Evolutionary conservation across 108 stramenopile genomes (phyloP).

Genomic region (Cyclostephanos tholiformis): DNA sequence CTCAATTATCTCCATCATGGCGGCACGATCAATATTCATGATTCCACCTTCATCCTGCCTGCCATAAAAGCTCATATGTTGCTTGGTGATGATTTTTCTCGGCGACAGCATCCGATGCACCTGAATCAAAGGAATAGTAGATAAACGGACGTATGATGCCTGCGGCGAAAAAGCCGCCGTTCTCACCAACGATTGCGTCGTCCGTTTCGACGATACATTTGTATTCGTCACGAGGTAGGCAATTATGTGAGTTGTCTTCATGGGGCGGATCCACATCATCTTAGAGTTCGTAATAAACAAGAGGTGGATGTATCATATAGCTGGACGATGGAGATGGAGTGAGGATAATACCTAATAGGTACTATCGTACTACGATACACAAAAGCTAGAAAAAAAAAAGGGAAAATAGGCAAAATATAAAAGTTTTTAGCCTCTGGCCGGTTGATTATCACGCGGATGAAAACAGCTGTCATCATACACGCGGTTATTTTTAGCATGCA

Average conservation of each 20-base stretch:
- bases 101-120: neutral
- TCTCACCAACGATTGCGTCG: neutral
- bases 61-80: slow-evolving; percentile 42
- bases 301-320: no score
- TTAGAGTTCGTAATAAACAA: neutral
- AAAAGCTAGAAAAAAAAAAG: no score
- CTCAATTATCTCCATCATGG: slow-evolving; percentile 74
- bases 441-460: no score
- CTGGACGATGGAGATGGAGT: no score
- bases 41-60: slow-evolving; percentile 24
- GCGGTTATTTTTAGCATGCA: no score
- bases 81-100: neutral
- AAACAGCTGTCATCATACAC: no score
- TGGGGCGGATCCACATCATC: slow-evolving; percentile 24
- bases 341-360: no score
- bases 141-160: slow-evolving; percentile 6
- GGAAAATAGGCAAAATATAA: no score
- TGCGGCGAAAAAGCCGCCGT: neutral
- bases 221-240: slow-evolving; percentile 19
- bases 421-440: no score
- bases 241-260: slow-evolving; percentile 16
- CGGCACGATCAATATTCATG: slow-evolving; percentile 28
- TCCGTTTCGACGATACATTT: slow-evolving; percentile 1
- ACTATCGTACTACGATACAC: no score
- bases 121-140: neutral